phyloP scores from a whole-genome alignment of 1,284 basidiomycete genomes.

The Farysia itapuensis region DNA sequence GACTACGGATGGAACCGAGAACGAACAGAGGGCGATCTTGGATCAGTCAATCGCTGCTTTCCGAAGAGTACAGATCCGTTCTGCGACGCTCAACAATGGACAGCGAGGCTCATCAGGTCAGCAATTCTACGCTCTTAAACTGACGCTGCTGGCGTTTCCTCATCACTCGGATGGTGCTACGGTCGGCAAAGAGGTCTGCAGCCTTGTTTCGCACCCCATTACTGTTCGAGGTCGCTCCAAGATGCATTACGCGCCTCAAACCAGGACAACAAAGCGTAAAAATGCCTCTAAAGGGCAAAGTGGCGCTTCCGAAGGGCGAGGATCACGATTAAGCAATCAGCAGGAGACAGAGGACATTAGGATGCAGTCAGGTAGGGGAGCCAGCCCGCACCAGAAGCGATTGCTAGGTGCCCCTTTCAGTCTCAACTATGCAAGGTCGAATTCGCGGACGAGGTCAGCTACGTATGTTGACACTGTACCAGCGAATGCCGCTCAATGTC shows the following conservation, averaged over 20 bases:
- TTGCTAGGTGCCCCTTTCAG: no score
- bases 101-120: conserved; percentile 23
- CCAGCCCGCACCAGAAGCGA: no score
- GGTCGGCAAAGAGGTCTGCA: conserved; percentile 16
- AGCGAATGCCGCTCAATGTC: no score
- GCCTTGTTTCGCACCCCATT: conserved; percentile 17
- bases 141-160: conserved; percentile 24
- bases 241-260: conserved; percentile 18
- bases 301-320: no score
- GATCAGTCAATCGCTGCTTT: conserved; percentile 17
- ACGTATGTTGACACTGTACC: no score
- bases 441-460: no score
- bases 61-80: conserved; percentile 31
- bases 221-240: conserved; percentile 33
- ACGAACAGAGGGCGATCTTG: conserved; percentile 4
- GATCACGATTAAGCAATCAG: no score
- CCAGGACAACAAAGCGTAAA: not conserved
- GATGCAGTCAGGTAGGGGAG: no score
- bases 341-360: no score
- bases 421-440: no score
- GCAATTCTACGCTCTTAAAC: conserved; percentile 35
- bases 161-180: not conserved
- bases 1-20: conserved; percentile 6
- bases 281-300: no score
- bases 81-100: conserved; percentile 39